Evolutionary conservation across 2,329 filamentous ascomycete genomes (phyloP).

Genomic region (Sporothrix euskadiensis): DNA sequence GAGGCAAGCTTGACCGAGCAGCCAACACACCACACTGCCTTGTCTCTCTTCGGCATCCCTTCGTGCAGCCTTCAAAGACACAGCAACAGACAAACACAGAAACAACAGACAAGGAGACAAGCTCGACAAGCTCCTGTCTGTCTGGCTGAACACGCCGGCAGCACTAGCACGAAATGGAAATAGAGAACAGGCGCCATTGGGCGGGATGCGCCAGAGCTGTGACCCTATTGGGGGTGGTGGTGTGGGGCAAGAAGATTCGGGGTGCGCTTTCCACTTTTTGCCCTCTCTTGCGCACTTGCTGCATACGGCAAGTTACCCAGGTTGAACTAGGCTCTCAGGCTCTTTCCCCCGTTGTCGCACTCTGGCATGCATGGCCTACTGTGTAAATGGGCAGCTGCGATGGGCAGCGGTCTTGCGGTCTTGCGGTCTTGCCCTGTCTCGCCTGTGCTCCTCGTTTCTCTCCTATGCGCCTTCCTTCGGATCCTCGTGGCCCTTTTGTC

Average conservation of each 20-base stretch:
- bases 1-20: neutral
- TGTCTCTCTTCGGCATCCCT: slow-evolving; percentile 3
- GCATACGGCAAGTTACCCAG: slow-evolving; percentile 16
- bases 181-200: slow-evolving; percentile 9
- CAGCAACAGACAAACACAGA: slow-evolving; percentile 2
- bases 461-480: neutral
- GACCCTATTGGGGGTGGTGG: slow-evolving; percentile 10
- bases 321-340: slow-evolving; percentile 5
- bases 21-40: neutral
- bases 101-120: neutral
- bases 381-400: neutral
- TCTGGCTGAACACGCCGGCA: slow-evolving; percentile 17
- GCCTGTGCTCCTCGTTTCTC: neutral
- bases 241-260: slow-evolving; percentile 11
- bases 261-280: neutral
- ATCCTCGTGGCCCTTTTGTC: neutral
- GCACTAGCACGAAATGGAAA: slow-evolving; percentile 11
- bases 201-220: slow-evolving; percentile 19
- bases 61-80: neutral
- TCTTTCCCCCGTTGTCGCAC: neutral
- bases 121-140: neutral
- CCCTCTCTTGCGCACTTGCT: neutral
- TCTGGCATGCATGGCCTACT: neutral
- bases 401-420: neutral
- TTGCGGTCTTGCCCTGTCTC: neutral